Evolutionary conservation across 2,329 filamentous ascomycete species (phyloP).

Genomic region (Reticulascus tulasneorum): DNA sequence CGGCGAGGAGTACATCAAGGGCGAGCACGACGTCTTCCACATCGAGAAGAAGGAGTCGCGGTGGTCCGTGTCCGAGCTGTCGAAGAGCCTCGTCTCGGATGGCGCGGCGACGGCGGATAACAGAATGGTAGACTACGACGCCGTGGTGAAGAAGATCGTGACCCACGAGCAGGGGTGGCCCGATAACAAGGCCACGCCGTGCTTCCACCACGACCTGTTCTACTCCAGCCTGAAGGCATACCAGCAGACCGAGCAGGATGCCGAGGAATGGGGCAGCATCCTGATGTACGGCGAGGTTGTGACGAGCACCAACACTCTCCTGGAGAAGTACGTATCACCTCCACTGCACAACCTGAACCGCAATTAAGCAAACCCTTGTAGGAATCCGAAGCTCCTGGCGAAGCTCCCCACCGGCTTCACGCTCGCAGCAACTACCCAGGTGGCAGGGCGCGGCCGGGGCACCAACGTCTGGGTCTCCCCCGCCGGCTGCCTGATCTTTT

Average conservation of each 20-base stretch:
- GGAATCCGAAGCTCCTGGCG: conserved; percentile 73
- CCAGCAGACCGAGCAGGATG: conserved; percentile 50
- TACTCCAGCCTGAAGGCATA: conserved; percentile 69
- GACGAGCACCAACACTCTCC: conserved; percentile 87
- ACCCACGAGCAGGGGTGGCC: conserved; percentile 68
- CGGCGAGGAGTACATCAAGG: conserved; percentile 69
- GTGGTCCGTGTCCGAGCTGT: conserved; percentile 54
- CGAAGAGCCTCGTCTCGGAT: conserved; percentile 41
- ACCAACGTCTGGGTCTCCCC: conserved; percentile 95
- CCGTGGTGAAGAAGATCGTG: conserved; percentile 68
- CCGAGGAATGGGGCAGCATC: conserved; percentile 67
- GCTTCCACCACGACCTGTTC: conserved; percentile 80
- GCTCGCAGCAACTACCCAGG: conserved; percentile 78
- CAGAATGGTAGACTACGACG: conserved; percentile 70
- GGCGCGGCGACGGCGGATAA: conserved; percentile 32
- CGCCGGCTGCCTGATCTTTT: conserved; percentile 81
- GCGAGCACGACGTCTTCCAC: conserved; percentile 78
- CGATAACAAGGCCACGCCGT: conserved; percentile 68
- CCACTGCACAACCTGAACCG: background rate
- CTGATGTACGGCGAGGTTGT: conserved; percentile 88
- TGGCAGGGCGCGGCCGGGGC: conserved; percentile 83
- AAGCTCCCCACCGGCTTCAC: conserved; percentile 83
- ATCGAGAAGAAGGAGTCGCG: conserved; percentile 63
- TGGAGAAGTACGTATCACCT: conserved; percentile 69
- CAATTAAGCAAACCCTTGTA: conserved; percentile 29